Base-by-base conservation (phyloP, 129 eudicot genomes). In the Erigeron canadensis region DNA sequence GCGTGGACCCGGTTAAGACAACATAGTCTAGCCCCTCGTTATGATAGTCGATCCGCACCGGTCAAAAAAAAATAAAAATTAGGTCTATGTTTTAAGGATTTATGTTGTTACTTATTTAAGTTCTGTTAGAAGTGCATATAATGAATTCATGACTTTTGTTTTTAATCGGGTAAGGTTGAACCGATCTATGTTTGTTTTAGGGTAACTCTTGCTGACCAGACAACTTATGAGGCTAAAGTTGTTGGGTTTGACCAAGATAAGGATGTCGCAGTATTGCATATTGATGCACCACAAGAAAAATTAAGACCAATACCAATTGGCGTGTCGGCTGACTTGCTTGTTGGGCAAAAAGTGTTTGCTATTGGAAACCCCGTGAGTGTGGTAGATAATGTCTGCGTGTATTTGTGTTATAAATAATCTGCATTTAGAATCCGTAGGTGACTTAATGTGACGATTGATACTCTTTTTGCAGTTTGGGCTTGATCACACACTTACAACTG, bases 401-500 rank as follows among this genome's bases (percentile, higher is more conserved):
- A 43, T 59, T 2, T 72, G 22, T 44, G 34, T 28, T 28, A 28
- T 28, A 28, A 28, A 28, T 28, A 28, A 28, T 28, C 34, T 28
- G 34, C 34, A 28, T 28, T 28, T 28, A 3, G 34, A 3, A 28
- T 28, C 34, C 1, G 16, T 72, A 6, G 19, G 48, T 58, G 59
- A 46, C 8, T 15, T 61, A 17, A 44, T 10, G 40, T 61, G 50
- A 73, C 8, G 1, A 16, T 64, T 74, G 65, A 48, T 46, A 8
- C 39, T 41, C 28, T 5, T 40, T 83, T 51, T 84, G 83, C 89
- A 92, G 98, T 92, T 92, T 83, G 98, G 98, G 74, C 98, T 89
- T 78, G 96, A 92, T 75, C 98, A 89, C 79, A 89, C 95, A 40
- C 96, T 92, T 48, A 89, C 96, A 66, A 92, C 98, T 69, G 95